Percentiles rank a stretch among this genome's conserved stretches.
These are phyloP conservation scores for Talaromyces sp. DNA, from an alignment of 2,329 filamentous ascomycete genomes.

Conservation along the genomic window DNA sequence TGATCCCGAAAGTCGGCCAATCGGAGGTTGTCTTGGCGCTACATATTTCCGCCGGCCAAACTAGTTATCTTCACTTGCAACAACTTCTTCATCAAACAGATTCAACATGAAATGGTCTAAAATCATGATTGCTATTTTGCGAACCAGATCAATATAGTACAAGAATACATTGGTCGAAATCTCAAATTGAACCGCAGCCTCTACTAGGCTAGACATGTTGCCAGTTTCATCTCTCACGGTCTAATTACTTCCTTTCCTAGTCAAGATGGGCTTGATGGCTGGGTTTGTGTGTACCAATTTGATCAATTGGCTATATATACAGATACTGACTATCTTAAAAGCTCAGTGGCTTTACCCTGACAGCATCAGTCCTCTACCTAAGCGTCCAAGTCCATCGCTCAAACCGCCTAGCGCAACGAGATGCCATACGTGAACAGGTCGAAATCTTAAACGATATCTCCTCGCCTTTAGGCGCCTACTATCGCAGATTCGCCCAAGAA, in stretches of 20 bases:
- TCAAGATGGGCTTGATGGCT: slow-evolving; percentile 66
- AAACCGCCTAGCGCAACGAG: slow-evolving; percentile 54
- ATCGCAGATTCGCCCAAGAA: slow-evolving; percentile 28
- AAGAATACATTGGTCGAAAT: not conserved
- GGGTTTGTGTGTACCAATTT: slow-evolving; percentile 62
- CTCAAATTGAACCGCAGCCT: not conserved
- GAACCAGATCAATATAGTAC: not conserved
- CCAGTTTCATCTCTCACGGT: not conserved
- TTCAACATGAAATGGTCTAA: not conserved
- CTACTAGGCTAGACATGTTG: slow-evolving; percentile 3
- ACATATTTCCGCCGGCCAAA: not conserved
- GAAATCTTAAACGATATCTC: slow-evolving; percentile 41
- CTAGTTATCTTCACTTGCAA: not conserved
- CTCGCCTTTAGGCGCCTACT: slow-evolving; percentile 34
- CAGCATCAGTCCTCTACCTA: slow-evolving; percentile 69
- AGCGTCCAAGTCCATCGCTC: slow-evolving; percentile 67
- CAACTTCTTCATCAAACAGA: not conserved
- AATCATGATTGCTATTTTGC: not conserved
- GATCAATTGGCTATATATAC: not conserved
- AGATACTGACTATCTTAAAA: slow-evolving; percentile 34
- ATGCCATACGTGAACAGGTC: slow-evolving; percentile 44
- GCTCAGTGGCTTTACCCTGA: slow-evolving; percentile 74
- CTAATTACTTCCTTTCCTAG: not conserved
- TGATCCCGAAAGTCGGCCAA: slow-evolving; percentile 15
- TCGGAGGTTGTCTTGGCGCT: slow-evolving; percentile 5